phyloP scores from a whole-genome alignment of 2,329 filamentous ascomycete species.

The Cladosporium phlei region DNA sequence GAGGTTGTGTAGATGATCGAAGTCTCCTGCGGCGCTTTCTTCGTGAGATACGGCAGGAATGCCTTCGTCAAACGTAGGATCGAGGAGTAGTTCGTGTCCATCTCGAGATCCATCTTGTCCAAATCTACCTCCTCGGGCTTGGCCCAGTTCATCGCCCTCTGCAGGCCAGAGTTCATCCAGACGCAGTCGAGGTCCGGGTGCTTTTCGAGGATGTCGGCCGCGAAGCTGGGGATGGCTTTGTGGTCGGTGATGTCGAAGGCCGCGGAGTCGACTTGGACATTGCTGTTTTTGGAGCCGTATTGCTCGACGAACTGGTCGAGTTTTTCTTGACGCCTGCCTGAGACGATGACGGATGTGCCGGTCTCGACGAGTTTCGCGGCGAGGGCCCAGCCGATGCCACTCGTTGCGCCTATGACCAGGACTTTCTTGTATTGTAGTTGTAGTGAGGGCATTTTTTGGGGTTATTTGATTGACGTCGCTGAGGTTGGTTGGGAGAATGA shows the following conservation, averaged over 20 bases:
- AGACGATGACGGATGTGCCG: slow-evolving; percentile 45
- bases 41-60: slow-evolving; percentile 48
- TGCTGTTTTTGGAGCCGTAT: slow-evolving; percentile 42
- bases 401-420: slow-evolving; percentile 51
- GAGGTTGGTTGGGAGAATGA: no score
- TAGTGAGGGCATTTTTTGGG: slow-evolving; percentile 19
- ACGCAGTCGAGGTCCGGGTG: slow-evolving; percentile 50
- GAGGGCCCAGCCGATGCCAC: slow-evolving; percentile 48
- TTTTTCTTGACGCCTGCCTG: slow-evolving; percentile 49
- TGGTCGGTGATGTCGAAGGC: slow-evolving; percentile 50
- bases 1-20: slow-evolving; percentile 48
- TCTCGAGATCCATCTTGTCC: slow-evolving; percentile 39
- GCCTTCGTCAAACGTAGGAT: slow-evolving; percentile 47
- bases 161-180: slow-evolving; percentile 52
- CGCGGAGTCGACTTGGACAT: slow-evolving; percentile 39
- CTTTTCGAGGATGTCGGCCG: slow-evolving; percentile 36
- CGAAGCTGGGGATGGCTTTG: slow-evolving; percentile 44
- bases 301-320: slow-evolving; percentile 45
- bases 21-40: slow-evolving; percentile 37
- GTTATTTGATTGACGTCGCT: no score
- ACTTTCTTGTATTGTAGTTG: slow-evolving; percentile 49
- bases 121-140: slow-evolving; percentile 46
- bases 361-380: slow-evolving; percentile 46
- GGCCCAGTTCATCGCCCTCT: slow-evolving; percentile 47
- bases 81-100: slow-evolving; percentile 49